Conservation (phyloP, 1,139 yeast species). For the Pichia sp. region DNA sequence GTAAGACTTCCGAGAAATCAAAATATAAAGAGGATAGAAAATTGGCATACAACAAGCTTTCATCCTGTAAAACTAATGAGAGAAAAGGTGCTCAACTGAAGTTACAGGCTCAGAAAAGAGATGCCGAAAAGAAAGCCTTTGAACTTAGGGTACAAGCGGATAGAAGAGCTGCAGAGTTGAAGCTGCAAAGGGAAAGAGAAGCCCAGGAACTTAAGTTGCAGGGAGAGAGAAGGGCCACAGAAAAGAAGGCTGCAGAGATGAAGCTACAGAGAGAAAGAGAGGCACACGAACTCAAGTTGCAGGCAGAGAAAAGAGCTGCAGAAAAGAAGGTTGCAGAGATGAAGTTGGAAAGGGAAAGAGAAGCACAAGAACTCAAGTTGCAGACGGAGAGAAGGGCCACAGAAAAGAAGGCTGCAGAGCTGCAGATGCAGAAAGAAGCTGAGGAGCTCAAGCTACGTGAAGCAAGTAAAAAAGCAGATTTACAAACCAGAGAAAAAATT, state of each 20-base stretch:
- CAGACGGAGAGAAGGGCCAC: too few relatives aligned
- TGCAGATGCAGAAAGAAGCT: background rate
- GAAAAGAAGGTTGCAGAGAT: background rate
- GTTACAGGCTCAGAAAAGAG: background rate
- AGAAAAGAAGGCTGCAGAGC: too few relatives aligned
- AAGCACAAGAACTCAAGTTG: background rate
- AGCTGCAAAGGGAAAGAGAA: slow-evolving; percentile 4
- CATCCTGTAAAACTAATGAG: too few relatives aligned
- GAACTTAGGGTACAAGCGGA: background rate
- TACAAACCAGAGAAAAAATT: background rate
- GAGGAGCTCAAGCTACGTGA: background rate
- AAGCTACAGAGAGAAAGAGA: too few relatives aligned
- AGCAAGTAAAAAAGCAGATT: background rate
- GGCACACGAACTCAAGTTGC: background rate
- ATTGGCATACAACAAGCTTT: too few relatives aligned
- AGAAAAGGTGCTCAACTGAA: too few relatives aligned
- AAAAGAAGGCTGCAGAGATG: background rate
- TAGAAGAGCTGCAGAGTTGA: background rate
- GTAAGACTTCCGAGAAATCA: too few relatives aligned
- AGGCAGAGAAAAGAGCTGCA: background rate
- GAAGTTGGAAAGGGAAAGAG: background rate
- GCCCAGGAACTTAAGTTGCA: background rate
- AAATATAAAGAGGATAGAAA: too few relatives aligned
- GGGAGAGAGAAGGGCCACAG: slow-evolving; percentile 10
- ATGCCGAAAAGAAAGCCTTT: background rate